These are phyloP conservation scores for Takashimella tepidaria DNA, from an alignment of 1,284 basidiomycete species.

Conservation along the genomic window DNA sequence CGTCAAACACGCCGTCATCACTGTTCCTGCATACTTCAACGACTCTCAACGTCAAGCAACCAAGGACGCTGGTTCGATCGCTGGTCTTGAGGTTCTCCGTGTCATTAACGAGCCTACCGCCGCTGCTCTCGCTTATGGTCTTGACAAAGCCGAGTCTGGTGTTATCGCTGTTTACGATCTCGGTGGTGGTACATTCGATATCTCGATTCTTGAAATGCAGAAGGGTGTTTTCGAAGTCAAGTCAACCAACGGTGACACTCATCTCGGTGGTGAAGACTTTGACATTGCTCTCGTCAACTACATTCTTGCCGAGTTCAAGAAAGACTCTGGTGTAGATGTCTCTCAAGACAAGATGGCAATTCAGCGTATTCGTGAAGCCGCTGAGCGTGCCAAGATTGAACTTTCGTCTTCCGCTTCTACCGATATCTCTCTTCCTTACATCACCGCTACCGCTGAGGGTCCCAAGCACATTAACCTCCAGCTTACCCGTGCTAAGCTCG, in stretches of 20 bases:
- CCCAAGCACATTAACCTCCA: conserved; percentile 96
- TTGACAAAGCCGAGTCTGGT: conserved; percentile 71
- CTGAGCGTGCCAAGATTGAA: conserved; percentile 99
- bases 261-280: conserved; percentile 98
- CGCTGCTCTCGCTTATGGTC: conserved; percentile 93
- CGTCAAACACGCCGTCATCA: conserved; percentile 86
- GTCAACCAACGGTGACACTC: conserved; percentile 98
- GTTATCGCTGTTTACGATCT: conserved; percentile 96
- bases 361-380: conserved; percentile 96
- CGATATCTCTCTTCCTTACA: conserved; percentile 95
- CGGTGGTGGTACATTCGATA: conserved; percentile 93
- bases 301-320: conserved; percentile 90
- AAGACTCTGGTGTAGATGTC: conserved; percentile 78
- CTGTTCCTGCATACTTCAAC: conserved; percentile 98
- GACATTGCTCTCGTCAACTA: conserved; percentile 85
- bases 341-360: conserved; percentile 91
- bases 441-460: conserved; percentile 88
- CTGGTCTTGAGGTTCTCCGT: conserved; percentile 92
- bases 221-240: conserved; percentile 99
- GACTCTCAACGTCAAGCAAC: conserved; percentile 98
- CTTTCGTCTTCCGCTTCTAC: conserved; percentile 89
- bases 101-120: conserved; percentile 99
- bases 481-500: conserved; percentile 83
- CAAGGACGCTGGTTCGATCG: conserved; percentile 98
- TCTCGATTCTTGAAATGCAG: conserved; percentile 97